These are phyloP conservation scores for Kewa caespitosa DNA, from an alignment of 179 eudicot species.

Conservation along the genomic window DNA sequence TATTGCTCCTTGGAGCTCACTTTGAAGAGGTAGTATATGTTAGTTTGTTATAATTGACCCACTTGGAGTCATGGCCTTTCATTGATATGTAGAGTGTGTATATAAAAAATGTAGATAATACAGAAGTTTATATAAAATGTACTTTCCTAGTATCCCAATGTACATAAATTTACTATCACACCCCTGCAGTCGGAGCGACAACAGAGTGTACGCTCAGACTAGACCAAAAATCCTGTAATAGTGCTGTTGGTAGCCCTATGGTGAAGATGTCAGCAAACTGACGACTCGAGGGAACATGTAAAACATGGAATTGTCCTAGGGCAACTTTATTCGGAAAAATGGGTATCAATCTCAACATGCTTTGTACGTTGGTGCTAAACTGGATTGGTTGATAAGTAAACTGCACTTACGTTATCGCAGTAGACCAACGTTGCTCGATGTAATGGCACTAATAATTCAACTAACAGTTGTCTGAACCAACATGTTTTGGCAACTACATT, in stretches of 20 bases:
- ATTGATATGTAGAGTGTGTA: no score
- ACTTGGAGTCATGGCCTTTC: no score
- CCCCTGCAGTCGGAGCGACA: neutral
- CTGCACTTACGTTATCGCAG: neutral
- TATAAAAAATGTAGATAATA: no score
- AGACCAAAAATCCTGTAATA: neutral
- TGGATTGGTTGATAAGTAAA: neutral
- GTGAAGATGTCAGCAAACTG: neutral
- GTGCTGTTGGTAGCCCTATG: neutral
- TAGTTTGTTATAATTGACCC: no score
- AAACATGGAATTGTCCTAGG: neutral
- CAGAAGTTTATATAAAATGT: no score
- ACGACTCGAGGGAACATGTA: neutral
- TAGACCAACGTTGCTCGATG: neutral
- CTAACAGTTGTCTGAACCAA: no score
- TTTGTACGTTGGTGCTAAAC: neutral
- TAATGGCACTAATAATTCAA: neutral
- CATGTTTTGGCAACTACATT: no score
- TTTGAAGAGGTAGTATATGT: no score
- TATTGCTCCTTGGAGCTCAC: no score
- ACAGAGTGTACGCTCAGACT: neutral
- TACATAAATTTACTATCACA: no score
- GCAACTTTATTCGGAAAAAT: neutral
- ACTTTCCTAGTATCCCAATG: no score
- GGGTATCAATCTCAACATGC: neutral